A percentile compares a stretch with the other conserved stretches of the same genome.
These are phyloP conservation scores for Penicillium expansum DNA, from an alignment of 2,329 filamentous ascomycete genomes.

Conservation along the genomic window DNA sequence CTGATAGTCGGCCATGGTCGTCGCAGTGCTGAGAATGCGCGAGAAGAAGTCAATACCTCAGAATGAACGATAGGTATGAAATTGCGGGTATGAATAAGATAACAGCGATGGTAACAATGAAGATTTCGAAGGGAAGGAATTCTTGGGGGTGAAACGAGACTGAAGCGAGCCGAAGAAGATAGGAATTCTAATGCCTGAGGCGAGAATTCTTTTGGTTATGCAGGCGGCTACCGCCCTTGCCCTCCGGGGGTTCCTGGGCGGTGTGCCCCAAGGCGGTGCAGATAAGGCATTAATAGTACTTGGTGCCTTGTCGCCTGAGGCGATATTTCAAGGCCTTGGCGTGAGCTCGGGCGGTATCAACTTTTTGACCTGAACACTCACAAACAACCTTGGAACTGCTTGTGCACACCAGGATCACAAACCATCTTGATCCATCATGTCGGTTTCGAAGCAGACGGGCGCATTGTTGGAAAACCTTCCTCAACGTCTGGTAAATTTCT, in stretches of 20 bases:
- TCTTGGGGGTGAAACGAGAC: constrained; percentile 1
- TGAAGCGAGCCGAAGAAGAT: constrained; percentile 8
- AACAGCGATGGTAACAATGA: constrained; percentile 15
- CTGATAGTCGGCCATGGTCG: constrained; percentile 67
- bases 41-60: background rate
- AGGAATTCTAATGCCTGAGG: constrained; percentile 5
- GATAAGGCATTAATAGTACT: background rate
- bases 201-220: background rate
- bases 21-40: constrained; percentile 13
- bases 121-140: constrained; percentile 4
- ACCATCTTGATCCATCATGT: constrained; percentile 20
- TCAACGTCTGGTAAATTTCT: constrained; percentile 75
- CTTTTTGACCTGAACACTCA: constrained; percentile 8
- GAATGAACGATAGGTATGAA: background rate
- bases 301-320: background rate
- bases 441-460: constrained; percentile 17
- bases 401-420: background rate
- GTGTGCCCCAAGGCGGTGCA: background rate
- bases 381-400: background rate
- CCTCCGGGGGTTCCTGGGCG: background rate
- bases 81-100: constrained; percentile 6
- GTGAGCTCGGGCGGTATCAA: constrained; percentile 5
- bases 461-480: constrained; percentile 55
- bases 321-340: background rate
- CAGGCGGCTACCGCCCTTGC: background rate